Base-by-base conservation (phyloP, 2,329 filamentous ascomycete species). In the Sclerotinia nivalis region DNA sequence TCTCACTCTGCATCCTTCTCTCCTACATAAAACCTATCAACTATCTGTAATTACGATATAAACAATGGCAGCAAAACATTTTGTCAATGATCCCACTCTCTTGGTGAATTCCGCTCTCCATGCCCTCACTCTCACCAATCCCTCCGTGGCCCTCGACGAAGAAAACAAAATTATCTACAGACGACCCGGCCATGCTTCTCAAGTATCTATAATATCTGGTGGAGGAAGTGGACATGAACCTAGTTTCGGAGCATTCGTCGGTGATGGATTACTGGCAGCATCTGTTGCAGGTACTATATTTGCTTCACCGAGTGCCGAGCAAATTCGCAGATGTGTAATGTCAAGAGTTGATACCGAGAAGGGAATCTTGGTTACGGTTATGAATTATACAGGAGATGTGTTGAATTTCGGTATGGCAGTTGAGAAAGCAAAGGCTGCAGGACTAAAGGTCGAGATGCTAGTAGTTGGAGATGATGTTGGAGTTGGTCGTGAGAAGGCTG, bases 341-440 rank as follows among this genome's bases (percentile, higher is more conserved):
- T 86, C 88, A 55, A 85, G 92, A 28, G 91, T 97, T 4, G 88
- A 92, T 71, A 85, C 86, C 4, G 84, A 86, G 58, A 86, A 88
- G 72, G 95, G 94, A 34, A 91, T 97, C 1, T 80, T 97, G 54
- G 91, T 97, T n/a, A 90, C 94, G 8, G 92, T 97, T 43, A 97
- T 97, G 92, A 97, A 97, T 80, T 97, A 97, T 80, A 97, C 93
- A 1, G 92, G 92, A 50, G 92, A 94, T 79, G 88, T 97, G 68
- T 85, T 97, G 74, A 96, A 97, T 82, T 97, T 97, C 78, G 94
- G 93, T 69, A 91, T 97, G 86, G 94, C 91, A 0, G 92, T 96
- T 12, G 95, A 97, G 80, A 97, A 97, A 83, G 93, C 93, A 22
- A 90, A 91, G 70, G 93, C 93, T 1, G 87, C 88, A 0, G 94